Base-by-base conservation (phyloP, 345 rosid genomes). In the Lenwebbia sp. region DNA sequence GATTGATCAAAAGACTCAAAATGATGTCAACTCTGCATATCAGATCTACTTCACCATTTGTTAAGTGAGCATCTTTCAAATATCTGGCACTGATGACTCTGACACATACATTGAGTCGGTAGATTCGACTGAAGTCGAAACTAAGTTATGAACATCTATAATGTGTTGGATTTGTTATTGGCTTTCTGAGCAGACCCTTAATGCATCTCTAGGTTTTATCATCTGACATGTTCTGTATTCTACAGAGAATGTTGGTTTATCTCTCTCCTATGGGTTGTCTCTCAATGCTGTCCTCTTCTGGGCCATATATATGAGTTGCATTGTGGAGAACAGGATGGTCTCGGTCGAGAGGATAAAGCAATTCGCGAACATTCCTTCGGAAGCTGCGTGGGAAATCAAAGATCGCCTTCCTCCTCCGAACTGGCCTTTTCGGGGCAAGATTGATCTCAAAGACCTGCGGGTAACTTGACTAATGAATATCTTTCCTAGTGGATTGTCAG, bases 301-400 rank as follows among this genome's bases (percentile, higher is more conserved):
- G 93, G 90, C 96, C 70, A 92, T 96, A 86, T 94, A 96, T 81
- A 56, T 91, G 92, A 97, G 98, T 88, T 97, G 99, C 89, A 93
- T 94, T 55, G 98, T 97, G 37, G 99, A 97, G 88, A 97, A 97
- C 88, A 89, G 92, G 88, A 96, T 97, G 99, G 96, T 97, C 57
- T 95, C 99, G 1, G 95, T 96, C 4, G 99, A 97, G 92, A 96
- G 99, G 91, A 89, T 97, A 52, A 96, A 94, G 88, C 99, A 97
- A 88, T 97, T 96, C 84, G 92, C 98, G n/a, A 91, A 87, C 74
- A 95, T 97, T 82, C 91, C 91, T 22, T 90, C 98, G 3, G 99
- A 97, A 88, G 93, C 99, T 22, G 92, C 88, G 40, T 97, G 99
- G 99, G 89, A 90, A 86, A 91, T 87, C 30, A 85, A 90, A 90